Conservation (phyloP, 1,139 yeast species). For the Pichia sp. region DNA sequence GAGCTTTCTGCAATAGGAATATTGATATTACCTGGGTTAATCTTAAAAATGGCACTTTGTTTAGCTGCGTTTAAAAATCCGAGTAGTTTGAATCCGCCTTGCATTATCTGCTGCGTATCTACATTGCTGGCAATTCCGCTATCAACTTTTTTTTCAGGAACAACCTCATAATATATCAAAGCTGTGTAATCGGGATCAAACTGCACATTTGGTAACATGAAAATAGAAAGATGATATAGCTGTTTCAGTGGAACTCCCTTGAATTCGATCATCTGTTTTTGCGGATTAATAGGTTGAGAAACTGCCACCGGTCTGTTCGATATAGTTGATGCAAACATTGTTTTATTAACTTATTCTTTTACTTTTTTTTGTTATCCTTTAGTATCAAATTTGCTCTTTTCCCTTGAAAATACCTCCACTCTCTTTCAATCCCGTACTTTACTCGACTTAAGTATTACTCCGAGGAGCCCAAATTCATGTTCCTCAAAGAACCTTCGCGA, state of each 20-base stretch:
- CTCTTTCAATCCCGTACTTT: no score
- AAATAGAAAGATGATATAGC: conserved; percentile 25
- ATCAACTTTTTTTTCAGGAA: conserved; percentile 30
- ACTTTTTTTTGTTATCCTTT: background rate
- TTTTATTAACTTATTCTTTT: no score
- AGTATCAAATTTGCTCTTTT: background rate
- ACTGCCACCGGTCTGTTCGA: conserved; percentile 25
- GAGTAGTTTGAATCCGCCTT: conserved; percentile 62
- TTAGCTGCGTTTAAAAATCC: conserved; percentile 69
- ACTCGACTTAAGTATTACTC: no score
- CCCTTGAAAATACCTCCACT: background rate
- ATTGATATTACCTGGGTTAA: conserved; percentile 31
- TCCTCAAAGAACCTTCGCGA: no score
- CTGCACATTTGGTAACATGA: conserved; percentile 31
- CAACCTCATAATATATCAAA: conserved; percentile 74
- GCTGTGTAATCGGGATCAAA: conserved; percentile 72
- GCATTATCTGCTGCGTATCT: conserved; percentile 3
- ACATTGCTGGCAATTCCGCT: background rate
- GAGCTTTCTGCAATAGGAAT: conserved; percentile 14
- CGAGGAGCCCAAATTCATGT: no score
- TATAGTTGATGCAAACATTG: conserved; percentile 27
- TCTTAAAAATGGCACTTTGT: conserved; percentile 87
- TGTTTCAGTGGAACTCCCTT: conserved; percentile 19
- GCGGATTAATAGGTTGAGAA: conserved; percentile 23
- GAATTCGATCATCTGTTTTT: conserved; percentile 24